These are phyloP conservation scores for Mucor lusitanicus DNA, from an alignment of 371 early-diverging fungal species.

Conservation along the genomic window DNA sequence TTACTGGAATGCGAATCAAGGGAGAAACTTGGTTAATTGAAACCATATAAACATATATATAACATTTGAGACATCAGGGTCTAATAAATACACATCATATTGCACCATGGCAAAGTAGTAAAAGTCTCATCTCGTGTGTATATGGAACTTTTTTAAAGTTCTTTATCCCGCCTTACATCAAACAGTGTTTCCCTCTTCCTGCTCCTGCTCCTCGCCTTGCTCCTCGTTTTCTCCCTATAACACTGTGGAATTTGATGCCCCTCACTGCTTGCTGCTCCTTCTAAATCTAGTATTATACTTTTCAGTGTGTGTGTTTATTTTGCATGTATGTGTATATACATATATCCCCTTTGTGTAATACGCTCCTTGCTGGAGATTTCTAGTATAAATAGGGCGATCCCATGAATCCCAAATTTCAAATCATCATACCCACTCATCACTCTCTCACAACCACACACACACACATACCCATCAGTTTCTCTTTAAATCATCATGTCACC, in stretches of 20 bases:
- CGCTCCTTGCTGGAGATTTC: background rate
- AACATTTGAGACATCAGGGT: background rate
- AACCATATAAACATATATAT: background rate
- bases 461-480: too few relatives aligned
- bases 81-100: background rate
- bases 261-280: background rate
- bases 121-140: slow-evolving; percentile 9
- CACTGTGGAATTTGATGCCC: slow-evolving; percentile 15
- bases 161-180: slow-evolving; percentile 20
- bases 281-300: background rate
- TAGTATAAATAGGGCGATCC: background rate
- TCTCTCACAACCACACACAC: too few relatives aligned
- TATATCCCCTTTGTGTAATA: slow-evolving; percentile 8
- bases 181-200: slow-evolving; percentile 7
- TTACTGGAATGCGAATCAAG: background rate
- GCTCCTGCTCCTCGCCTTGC: background rate
- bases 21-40: background rate
- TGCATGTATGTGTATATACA: slow-evolving; percentile 1
- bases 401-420: background rate
- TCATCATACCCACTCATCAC: background rate
- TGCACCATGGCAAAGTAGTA: background rate
- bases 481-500: slow-evolving; percentile 20
- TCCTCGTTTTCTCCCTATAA: background rate
- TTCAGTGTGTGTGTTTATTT: slow-evolving; percentile 3
- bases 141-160: background rate